Conservation (phyloP, 208 protist species). For the Trypanosoma melophagium region DNA sequence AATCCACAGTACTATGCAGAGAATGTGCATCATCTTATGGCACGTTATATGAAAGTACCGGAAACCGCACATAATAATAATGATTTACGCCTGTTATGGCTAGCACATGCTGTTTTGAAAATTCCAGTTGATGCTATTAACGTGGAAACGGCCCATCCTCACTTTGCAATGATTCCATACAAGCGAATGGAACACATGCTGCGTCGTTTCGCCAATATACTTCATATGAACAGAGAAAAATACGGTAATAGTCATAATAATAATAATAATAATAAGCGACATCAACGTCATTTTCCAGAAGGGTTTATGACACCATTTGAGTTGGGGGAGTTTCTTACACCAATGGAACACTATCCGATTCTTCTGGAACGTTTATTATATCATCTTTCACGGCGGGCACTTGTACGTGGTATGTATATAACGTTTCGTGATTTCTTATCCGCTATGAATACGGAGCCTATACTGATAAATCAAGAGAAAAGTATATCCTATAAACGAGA, state of each 20-base stretch:
- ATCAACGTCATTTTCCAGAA: not conserved
- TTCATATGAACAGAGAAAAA: not conserved
- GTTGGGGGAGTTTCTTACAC: slow-evolving; percentile 14
- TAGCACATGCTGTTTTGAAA: not conserved
- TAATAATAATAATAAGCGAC: not conserved
- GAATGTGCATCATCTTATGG: slow-evolving; percentile 30
- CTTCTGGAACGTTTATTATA: slow-evolving; percentile 7
- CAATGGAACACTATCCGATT: slow-evolving; percentile 3
- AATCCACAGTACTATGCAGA: slow-evolving; percentile 34
- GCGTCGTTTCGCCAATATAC: slow-evolving; percentile 1
- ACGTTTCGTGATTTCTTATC: slow-evolving; percentile 23
- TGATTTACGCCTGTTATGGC: slow-evolving; percentile 8
- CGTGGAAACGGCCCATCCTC: slow-evolving; percentile 18
- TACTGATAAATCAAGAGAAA: not conserved
- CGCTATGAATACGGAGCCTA: slow-evolving; percentile 16
- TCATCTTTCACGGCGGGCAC: slow-evolving; percentile 9
- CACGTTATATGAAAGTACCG: slow-evolving; percentile 19
- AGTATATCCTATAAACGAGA: no score
- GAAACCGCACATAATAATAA: slow-evolving; percentile 20
- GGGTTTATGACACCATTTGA: slow-evolving; percentile 10
- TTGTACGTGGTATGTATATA: slow-evolving; percentile 12
- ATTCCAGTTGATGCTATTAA: slow-evolving; percentile 19
- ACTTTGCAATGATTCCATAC: slow-evolving; percentile 16
- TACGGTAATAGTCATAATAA: not conserved
- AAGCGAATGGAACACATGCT: slow-evolving; percentile 20